Evolutionary conservation across 2,329 filamentous ascomycete species (phyloP), one percentile per base, ranked within the genome.

Genomic region (Neofusicoccum kwambonambiense): DNA sequence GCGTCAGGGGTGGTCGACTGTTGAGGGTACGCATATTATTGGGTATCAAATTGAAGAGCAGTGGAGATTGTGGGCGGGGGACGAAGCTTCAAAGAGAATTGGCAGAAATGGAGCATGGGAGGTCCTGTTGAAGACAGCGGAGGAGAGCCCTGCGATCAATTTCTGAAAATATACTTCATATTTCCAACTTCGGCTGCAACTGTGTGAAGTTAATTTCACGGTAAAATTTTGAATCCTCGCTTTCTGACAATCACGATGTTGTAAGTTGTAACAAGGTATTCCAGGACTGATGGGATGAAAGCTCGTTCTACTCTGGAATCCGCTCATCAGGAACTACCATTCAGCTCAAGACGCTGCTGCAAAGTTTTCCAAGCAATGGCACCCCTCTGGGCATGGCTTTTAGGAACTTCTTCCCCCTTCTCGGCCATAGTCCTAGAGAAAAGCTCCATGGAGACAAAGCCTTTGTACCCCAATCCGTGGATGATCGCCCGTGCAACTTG

Each of bases 21-120:
- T 81, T 0, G 78, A 80, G 66, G 80, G 79, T 0, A 79, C 75
- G 0, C 71, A 75, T 41, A 72, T 81, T 8, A 80, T 81, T 65
- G 78, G 76, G 1, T 74, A 78, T 67, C 78, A 81, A 69, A 74
- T 79, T 31, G 70, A 76, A 42, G 71, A 76, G 58, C 79, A 81
- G 67, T 81, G 75, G 67, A 68, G 71, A 9, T 65, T 79, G 3
- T 80, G 78, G 78, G 72, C 72, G 39, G 75, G 74, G 4, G 45
- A 49, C 4, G 45, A 49, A 9, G 12, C 3, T 1, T 17, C 19
- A 11, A 49, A 49, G 45, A 22, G 0, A 7, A 2, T 49, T 3
- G 19, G 31, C 19, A 17, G 9, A 11, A 22, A 49, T 22, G 17
- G 45, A 7, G 45, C 45, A 11, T 49, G 45, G 45, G 19, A 27